phyloP scores from a whole-genome alignment of 139 green algal genomes.

The Tetradesmus lagerheimii region DNA sequence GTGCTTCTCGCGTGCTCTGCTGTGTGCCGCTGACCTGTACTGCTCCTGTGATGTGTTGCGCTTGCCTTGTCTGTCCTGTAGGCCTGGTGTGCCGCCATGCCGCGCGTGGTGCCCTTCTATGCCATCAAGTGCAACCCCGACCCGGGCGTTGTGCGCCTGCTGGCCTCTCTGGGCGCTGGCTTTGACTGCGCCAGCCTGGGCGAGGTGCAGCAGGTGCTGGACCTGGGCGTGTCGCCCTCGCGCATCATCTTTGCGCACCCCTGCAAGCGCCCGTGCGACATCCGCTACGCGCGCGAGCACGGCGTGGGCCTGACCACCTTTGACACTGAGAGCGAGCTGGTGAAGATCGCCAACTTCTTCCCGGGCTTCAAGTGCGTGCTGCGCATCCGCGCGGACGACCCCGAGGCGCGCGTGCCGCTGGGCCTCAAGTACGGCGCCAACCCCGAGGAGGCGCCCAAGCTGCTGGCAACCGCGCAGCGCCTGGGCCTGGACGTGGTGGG shows the following conservation, averaged over 20 bases:
- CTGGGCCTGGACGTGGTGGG: constrained; percentile 86
- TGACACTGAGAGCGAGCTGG: constrained; percentile 93
- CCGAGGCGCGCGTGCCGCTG: constrained; percentile 76
- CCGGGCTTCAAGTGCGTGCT: constrained; percentile 84
- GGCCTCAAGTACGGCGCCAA: constrained; percentile 95
- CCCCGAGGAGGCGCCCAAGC: constrained; percentile 61
- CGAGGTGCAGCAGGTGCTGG: constrained; percentile 88
- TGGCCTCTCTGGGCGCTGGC: constrained; percentile 89
- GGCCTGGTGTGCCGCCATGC: constrained; percentile 86
- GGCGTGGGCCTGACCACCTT: constrained; percentile 92
- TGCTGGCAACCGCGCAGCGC: constrained; percentile 70
- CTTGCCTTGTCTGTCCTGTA: constrained; percentile 1
- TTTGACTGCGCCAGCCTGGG: constrained; percentile 96
- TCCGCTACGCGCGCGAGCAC: constrained; percentile 51
- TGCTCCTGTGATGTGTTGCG: background rate
- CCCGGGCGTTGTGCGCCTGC: constrained; percentile 80
- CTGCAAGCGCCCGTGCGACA: constrained; percentile 79
- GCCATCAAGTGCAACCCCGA: constrained; percentile 98
- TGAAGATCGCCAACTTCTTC: constrained; percentile 87
- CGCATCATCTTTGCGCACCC: constrained; percentile 96
- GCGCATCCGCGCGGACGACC: constrained; percentile 86
- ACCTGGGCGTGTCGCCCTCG: constrained; percentile 79
- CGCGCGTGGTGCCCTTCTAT: constrained; percentile 93
- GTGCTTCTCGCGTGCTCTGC: background rate
- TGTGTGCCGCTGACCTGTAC: background rate